Conservation (phyloP, 495 filamentous ascomycete species). For the Bathelium albidoporum region DNA sequence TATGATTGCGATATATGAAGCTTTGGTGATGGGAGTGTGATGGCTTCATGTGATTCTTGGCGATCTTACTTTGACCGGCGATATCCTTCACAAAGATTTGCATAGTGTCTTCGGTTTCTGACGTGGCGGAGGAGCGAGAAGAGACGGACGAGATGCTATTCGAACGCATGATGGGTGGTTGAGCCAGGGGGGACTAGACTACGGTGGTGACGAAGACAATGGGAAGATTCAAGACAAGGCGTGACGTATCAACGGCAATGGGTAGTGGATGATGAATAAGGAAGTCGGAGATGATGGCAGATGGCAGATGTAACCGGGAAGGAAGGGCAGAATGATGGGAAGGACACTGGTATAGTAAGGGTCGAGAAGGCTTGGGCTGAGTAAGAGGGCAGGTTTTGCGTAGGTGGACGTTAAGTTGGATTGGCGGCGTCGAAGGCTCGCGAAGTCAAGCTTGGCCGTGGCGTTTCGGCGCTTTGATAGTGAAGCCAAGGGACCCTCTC, state of each 20-base stretch:
- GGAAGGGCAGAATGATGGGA: not conserved
- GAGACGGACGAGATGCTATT: conserved; percentile 30
- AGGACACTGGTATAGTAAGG: not conserved
- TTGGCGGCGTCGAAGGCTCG: conserved; percentile 4
- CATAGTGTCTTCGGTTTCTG: conserved; percentile 32
- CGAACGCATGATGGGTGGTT: conserved; percentile 25
- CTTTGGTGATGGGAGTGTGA: not conserved
- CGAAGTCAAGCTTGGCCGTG: not conserved
- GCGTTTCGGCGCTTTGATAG: not conserved
- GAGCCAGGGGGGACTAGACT: not conserved
- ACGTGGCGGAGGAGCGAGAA: conserved; percentile 18
- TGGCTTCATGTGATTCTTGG: not conserved
- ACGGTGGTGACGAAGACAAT: not conserved
- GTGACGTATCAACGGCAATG: not conserved
- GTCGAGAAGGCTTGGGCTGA: conserved; percentile 3
- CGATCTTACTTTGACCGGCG: conserved; percentile 36
- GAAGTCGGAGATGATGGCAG: not conserved
- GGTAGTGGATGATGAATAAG: not conserved
- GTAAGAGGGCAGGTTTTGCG: conserved; percentile 1
- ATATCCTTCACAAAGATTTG: conserved; percentile 44
- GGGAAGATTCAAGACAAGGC: not conserved
- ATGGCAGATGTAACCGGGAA: not conserved
- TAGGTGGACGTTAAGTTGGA: conserved; percentile 1
- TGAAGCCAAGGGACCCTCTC: not conserved
- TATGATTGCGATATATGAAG: not conserved